Base-by-base conservation (phyloP, 805 yeast genomes). In the Yamadazyma akitaensis region DNA sequence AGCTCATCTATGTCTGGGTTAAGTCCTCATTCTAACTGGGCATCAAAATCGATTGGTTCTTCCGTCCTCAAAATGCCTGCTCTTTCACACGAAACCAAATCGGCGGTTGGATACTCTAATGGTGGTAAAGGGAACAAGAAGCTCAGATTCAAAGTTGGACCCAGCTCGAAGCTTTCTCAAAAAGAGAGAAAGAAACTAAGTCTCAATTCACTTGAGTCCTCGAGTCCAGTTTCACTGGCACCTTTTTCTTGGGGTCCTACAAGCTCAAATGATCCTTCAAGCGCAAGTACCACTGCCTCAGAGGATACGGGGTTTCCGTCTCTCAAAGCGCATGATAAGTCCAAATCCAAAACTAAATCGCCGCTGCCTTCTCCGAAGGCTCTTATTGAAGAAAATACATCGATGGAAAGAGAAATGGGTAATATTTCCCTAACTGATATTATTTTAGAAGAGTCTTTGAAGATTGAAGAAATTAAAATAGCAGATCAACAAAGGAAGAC, bases 121-220 rank as follows among this genome's bases (percentile, higher is more conserved):
- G 44, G 16, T 14, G 34, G 30, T 7, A 37, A 36, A 7, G 36
- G 5, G 24, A 43, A 3, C 46, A 53, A 24, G 18, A 52, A 55
- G 25, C 40, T 47, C 9, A 72, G 65, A 34, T 57, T 64, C 2
- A 64, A 63, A 44, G 56, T 73, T 17, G 65, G 65, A 1, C 68
- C 75, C 0, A 61, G 67, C 17, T 58, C 64, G 28, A 75, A 76
- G 50, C 55, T 79, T 13, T 81, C 88, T 0, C 88, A 84, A 51
- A 80, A 80, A 55, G 86, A 81, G 51, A 61, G 87, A 35, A 79
- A 76, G 57, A 72, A 67, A 48, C 53, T 70, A 51, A 68, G 70
- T 2, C 24, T 24, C 2, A 44, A 41, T 17, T 26, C 10, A 16
- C 12, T 18, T 4, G 21, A 30, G 12, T 18, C 17, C 2, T 5